Percentiles rank a stretch among this genome's conserved stretches.
phyloP scores from a whole-genome alignment of 2,329 filamentous ascomycete species.

The Lanzia echinophila region DNA sequence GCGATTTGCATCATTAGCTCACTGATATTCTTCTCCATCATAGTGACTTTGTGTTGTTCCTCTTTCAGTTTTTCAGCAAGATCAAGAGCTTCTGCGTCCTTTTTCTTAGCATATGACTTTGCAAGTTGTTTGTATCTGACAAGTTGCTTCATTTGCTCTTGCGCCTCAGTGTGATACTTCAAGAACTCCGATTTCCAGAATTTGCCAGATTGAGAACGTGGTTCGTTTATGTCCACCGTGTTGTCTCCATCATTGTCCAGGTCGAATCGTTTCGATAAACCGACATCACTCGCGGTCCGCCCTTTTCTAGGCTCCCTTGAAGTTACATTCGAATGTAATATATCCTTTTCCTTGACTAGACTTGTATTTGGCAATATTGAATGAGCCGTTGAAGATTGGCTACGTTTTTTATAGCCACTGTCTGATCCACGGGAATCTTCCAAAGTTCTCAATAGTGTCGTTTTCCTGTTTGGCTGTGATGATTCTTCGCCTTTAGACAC shows the following conservation, averaged over 20 bases:
- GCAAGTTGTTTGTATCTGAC: slow-evolving; percentile 74
- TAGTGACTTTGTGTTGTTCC: slow-evolving; percentile 57
- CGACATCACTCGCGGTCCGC: slow-evolving; percentile 12
- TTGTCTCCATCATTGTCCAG: slow-evolving; percentile 48
- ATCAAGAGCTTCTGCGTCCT: slow-evolving; percentile 64
- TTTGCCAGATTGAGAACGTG: slow-evolving; percentile 65
- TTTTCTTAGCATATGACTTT: slow-evolving; percentile 71
- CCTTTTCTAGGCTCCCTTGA: slow-evolving; percentile 1
- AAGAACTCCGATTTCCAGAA: slow-evolving; percentile 79
- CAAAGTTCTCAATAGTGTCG: slow-evolving; percentile 40
- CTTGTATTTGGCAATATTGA: slow-evolving; percentile 2
- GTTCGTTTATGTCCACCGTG: slow-evolving; percentile 66
- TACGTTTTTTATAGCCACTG: slow-evolving; percentile 17
- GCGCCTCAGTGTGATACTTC: slow-evolving; percentile 65
- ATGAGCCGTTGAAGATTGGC: neutral
- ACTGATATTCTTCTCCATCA: slow-evolving; percentile 56
- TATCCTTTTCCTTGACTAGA: neutral
- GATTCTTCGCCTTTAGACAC: slow-evolving; percentile 12
- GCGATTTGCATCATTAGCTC: slow-evolving; percentile 54
- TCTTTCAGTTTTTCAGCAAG: slow-evolving; percentile 59
- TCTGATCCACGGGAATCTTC: slow-evolving; percentile 36
- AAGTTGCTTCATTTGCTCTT: slow-evolving; percentile 68
- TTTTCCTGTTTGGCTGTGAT: slow-evolving; percentile 31
- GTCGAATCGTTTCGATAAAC: slow-evolving; percentile 21
- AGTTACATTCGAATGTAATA: neutral